Percentiles rank a stretch among this genome's conserved stretches.
phyloP scores from a whole-genome alignment of 2,329 filamentous ascomycete species.

The Cytospora schulzeri region DNA sequence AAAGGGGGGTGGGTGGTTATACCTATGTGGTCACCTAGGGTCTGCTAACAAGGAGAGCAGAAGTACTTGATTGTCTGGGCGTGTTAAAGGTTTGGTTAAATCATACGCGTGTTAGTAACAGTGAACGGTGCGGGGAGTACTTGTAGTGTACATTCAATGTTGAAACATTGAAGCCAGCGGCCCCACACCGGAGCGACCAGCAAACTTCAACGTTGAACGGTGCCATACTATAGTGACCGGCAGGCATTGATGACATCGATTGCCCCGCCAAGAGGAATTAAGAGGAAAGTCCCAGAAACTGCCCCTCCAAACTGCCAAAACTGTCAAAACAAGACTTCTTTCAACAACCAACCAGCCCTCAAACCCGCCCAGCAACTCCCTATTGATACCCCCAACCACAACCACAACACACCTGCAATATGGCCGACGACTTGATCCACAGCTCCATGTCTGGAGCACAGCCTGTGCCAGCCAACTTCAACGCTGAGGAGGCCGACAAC shows the following conservation, averaged over 20 bases:
- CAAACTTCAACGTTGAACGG: too few relatives aligned
- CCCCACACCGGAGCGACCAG: too few relatives aligned
- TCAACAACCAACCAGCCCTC: neutral
- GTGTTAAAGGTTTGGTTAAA: too few relatives aligned
- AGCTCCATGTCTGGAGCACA: constrained; percentile 32
- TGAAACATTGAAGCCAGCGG: too few relatives aligned
- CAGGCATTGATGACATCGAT: neutral
- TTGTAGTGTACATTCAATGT: too few relatives aligned
- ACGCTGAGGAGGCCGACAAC: constrained; percentile 59
- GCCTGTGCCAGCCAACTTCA: constrained; percentile 56
- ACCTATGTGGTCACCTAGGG: too few relatives aligned
- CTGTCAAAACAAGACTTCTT: neutral
- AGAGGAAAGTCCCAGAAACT: neutral
- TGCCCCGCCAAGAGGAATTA: constrained; percentile 6
- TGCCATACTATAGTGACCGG: neutral
- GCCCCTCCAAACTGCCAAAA: constrained; percentile 25
- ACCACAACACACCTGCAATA: neutral
- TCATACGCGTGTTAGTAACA: too few relatives aligned
- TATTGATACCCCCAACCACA: neutral
- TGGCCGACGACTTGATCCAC: constrained; percentile 23
- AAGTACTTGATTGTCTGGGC: too few relatives aligned
- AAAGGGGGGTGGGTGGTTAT: too few relatives aligned
- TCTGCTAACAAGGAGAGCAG: too few relatives aligned
- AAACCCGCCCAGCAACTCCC: neutral
- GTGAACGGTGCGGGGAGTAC: too few relatives aligned